Conservation (phyloP, 805 yeast species). For the Cyberlindnera galapagoensis region DNA sequence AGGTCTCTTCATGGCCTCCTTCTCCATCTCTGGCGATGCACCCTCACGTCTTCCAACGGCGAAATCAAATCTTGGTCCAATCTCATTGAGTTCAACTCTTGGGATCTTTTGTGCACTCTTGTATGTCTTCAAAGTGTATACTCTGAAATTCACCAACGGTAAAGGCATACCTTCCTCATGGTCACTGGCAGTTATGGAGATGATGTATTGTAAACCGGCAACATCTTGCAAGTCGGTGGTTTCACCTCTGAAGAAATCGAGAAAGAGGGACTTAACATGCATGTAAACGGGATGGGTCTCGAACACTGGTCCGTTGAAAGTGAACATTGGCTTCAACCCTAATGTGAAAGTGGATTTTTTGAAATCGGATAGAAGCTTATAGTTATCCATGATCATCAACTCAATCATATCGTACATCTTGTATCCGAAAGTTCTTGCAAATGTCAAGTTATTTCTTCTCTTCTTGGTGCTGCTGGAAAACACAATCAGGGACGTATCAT, state of each 20-base stretch:
- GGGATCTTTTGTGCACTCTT: conserved; percentile 86
- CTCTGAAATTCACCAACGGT: conserved; percentile 85
- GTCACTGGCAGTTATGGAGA: conserved; percentile 74
- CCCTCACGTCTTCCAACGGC: conserved; percentile 79
- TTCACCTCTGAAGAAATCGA: conserved; percentile 89
- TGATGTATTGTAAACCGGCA: conserved; percentile 89
- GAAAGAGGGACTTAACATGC: conserved; percentile 80
- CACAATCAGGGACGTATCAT: conserved; percentile 82
- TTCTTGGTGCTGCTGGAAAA: conserved; percentile 78
- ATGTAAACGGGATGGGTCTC: conserved; percentile 82
- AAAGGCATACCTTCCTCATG: conserved; percentile 60
- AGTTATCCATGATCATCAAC: conserved; percentile 61
- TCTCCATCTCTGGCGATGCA: conserved; percentile 82
- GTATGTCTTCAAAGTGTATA: conserved; percentile 76
- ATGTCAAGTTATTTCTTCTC: conserved; percentile 86
- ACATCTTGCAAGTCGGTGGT: conserved; percentile 80
- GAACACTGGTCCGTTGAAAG: conserved; percentile 87
- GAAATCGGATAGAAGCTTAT: conserved; percentile 74
- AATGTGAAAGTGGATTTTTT: conserved; percentile 71
- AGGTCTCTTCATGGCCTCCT: conserved; percentile 79
- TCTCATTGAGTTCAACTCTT: conserved; percentile 88
- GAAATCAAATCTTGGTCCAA: conserved; percentile 94
- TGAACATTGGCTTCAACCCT: conserved; percentile 91
- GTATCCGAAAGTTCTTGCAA: conserved; percentile 83
- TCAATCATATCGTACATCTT: conserved; percentile 94